Conservation (phyloP, 2,329 filamentous ascomycete genomes). For the Aspergillus sp. region DNA sequence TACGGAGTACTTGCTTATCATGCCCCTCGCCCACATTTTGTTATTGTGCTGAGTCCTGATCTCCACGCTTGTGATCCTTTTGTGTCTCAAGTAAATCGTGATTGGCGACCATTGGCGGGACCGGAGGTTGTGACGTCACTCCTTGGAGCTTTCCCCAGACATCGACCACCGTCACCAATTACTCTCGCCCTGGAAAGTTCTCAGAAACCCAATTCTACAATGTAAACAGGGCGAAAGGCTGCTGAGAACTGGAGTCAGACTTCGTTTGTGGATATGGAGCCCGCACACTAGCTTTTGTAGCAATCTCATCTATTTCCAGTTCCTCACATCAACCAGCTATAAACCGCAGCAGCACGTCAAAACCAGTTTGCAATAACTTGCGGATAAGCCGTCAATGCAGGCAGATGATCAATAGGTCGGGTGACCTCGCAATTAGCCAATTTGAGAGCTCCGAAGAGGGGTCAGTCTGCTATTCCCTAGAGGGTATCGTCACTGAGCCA, state of each 20-base stretch:
- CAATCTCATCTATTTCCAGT: neutral
- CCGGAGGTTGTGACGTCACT: neutral
- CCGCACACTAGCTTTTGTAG: neutral
- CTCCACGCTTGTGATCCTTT: neutral
- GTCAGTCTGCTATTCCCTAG: conserved; percentile 7
- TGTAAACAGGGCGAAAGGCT: neutral
- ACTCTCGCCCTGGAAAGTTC: neutral
- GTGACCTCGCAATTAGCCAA: conserved; percentile 5
- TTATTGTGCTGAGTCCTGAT: neutral
- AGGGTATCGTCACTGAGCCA: conserved; percentile 4
- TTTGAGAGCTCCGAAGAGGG: conserved; percentile 7
- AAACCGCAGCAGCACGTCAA: no score
- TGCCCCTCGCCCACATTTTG: no score
- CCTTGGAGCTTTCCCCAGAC: conserved; percentile 5
- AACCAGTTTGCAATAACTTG: neutral
- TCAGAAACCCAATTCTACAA: neutral
- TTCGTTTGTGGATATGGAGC: neutral
- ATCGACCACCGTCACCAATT: neutral
- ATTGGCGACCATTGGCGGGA: neutral
- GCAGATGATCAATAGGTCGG: conserved; percentile 4
- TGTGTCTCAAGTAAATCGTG: neutral
- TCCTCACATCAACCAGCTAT: neutral
- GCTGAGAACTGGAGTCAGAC: neutral
- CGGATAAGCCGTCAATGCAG: neutral
- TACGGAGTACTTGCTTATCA: no score